Evolutionary conservation across 257 asterid species (phyloP).

Genomic region (Forsythia viridissima): DNA sequence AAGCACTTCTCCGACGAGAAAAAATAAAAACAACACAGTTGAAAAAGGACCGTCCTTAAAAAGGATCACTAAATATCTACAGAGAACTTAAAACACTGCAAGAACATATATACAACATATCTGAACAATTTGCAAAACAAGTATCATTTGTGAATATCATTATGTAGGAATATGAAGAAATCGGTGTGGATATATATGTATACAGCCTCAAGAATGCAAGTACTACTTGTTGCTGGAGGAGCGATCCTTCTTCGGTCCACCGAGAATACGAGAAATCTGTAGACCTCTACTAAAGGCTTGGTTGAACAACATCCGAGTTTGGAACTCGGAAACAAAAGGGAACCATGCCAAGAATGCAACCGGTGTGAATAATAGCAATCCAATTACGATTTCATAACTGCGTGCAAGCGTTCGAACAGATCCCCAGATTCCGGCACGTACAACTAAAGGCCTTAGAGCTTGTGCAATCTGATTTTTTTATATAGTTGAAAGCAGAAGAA

Average conservation of each 20-base stretch:
- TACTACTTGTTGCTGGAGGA: constrained; percentile 75
- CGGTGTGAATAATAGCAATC: constrained; percentile 80
- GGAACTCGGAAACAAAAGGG: constrained; percentile 97
- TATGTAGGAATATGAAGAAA: not conserved
- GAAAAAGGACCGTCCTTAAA: not conserved
- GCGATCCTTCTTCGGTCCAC: constrained; percentile 93
- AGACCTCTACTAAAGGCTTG: constrained; percentile 97
- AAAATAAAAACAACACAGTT: too few species aligned
- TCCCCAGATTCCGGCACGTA: constrained; percentile 63
- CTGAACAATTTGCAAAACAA: not conserved
- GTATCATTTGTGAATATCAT: not conserved
- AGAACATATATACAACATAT: not conserved
- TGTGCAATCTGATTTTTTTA: constrained; percentile 65
- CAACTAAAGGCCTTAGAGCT: constrained; percentile 65
- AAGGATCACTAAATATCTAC: not conserved
- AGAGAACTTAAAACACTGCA: not conserved
- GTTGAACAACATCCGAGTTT: constrained; percentile 93
- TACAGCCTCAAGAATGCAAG: not conserved
- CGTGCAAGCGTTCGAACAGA: constrained; percentile 79
- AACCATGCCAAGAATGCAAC: constrained; percentile 99
- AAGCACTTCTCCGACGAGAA: too few species aligned
- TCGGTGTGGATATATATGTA: not conserved
- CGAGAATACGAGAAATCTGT: constrained; percentile 97
- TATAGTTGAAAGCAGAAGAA: not conserved
- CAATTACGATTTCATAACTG: constrained; percentile 76